These are phyloP conservation scores for Paramyrothecium sp. DNA, from an alignment of 2,329 filamentous ascomycete species.

Conservation along the genomic window DNA sequence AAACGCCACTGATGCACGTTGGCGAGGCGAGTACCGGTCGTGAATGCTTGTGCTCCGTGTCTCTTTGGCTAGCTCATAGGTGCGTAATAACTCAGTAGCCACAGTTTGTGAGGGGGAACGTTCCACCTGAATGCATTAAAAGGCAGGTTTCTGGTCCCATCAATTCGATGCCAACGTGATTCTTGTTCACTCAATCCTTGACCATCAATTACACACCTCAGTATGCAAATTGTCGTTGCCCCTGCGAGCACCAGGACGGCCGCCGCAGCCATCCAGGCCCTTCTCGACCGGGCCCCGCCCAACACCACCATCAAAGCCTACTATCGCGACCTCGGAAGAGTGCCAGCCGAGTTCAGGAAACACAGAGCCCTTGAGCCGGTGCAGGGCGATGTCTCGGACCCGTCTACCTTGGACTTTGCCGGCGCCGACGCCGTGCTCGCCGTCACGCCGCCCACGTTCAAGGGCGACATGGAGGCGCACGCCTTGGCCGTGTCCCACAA, in stretches of 20 bases:
- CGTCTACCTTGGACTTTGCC: slow-evolving; percentile 24
- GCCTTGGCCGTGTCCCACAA: slow-evolving; percentile 21
- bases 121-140: too few relatives aligned
- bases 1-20: too few relatives aligned
- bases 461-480: slow-evolving; percentile 19
- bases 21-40: too few relatives aligned
- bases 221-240: slow-evolving; percentile 19
- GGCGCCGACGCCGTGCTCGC: slow-evolving; percentile 25
- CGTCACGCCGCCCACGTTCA: slow-evolving; percentile 27
- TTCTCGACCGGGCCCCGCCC: slow-evolving; percentile 15
- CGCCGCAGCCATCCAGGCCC: slow-evolving; percentile 23
- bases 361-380: slow-evolving; percentile 22
- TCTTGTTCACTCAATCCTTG: too few relatives aligned
- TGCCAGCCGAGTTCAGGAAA: slow-evolving; percentile 22
- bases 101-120: too few relatives aligned
- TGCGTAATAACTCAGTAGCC: too few relatives aligned
- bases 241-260: slow-evolving; percentile 30
- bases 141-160: too few relatives aligned
- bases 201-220: too few relatives aligned
- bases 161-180: too few relatives aligned
- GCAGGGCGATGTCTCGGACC: slow-evolving; percentile 25
- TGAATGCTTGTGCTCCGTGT: too few relatives aligned
- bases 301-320: slow-evolving; percentile 18
- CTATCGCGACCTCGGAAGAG: slow-evolving; percentile 26
- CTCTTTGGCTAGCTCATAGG: too few relatives aligned